Conservation (phyloP, 1,139 yeast species). For the Pichia sp. region DNA sequence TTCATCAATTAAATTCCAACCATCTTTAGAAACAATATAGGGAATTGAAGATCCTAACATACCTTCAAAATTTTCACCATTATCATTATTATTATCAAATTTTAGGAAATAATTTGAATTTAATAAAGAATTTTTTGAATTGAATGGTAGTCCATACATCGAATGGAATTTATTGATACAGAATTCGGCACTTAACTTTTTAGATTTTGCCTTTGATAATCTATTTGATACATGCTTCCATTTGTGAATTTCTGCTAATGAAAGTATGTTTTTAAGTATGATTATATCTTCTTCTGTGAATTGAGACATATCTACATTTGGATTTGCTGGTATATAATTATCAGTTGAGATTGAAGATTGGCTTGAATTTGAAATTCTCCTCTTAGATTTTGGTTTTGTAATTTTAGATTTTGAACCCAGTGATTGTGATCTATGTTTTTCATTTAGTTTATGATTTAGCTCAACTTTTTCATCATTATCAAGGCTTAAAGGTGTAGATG, state of each 20-base stretch:
- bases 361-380: neutral
- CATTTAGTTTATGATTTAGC: neutral
- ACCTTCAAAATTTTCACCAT: constrained; percentile 24
- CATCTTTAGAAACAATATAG: constrained; percentile 26
- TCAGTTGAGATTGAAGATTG: neutral
- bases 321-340: constrained; percentile 23
- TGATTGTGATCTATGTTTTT: neutral
- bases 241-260: constrained; percentile 29
- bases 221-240: constrained; percentile 30
- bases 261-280: constrained; percentile 24
- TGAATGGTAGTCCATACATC: constrained; percentile 28
- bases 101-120: constrained; percentile 19
- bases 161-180: constrained; percentile 28
- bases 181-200: constrained; percentile 27
- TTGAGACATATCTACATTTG: constrained; percentile 17
- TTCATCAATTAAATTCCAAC: constrained; percentile 25
- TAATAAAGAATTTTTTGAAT: constrained; percentile 19
- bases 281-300: constrained; percentile 29
- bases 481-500: neutral
- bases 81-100: constrained; percentile 8
- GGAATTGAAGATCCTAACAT: constrained; percentile 29
- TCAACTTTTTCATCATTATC: neutral
- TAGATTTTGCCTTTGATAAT: constrained; percentile 26
- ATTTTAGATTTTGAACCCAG: neutral
- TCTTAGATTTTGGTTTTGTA: neutral